Conservation (phyloP, 78 protist species). For the Diacronema lutheri region DNA sequence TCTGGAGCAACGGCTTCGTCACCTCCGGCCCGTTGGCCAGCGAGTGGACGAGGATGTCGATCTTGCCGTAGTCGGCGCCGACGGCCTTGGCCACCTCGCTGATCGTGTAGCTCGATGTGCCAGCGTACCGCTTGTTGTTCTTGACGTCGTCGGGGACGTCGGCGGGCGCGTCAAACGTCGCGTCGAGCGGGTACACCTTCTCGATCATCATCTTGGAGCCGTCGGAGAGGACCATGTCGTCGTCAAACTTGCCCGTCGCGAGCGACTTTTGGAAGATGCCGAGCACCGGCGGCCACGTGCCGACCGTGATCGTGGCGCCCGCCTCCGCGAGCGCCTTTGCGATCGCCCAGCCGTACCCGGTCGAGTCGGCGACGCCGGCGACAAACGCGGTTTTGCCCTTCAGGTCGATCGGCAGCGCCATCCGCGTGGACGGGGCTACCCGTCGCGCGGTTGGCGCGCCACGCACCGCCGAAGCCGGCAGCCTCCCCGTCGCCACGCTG, state of each 20-base stretch:
- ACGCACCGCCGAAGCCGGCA: no score
- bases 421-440: no score
- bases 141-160: constrained; percentile 42
- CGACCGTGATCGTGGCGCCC: constrained; percentile 35
- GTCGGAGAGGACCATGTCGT: constrained; percentile 2
- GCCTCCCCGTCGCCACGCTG: no score
- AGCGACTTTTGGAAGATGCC: constrained; percentile 27
- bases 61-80: constrained; percentile 33
- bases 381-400: constrained; percentile 40
- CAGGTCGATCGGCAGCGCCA: constrained; percentile 10
- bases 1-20: constrained; percentile 39
- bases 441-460: no score
- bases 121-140: constrained; percentile 55
- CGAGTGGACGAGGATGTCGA: constrained; percentile 52
- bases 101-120: constrained; percentile 1
- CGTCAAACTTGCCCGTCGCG: constrained; percentile 34
- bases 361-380: constrained; percentile 48
- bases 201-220: constrained; percentile 31
- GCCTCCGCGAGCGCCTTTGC: constrained; percentile 39
- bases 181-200: constrained; percentile 44
- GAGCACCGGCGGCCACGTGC: constrained; percentile 53
- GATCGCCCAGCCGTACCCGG: constrained; percentile 55
- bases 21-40: constrained; percentile 61
- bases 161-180: constrained; percentile 9
- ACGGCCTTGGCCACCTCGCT: not conserved